Base-by-base conservation (phyloP, 306 rosid genomes). In the Inga laurina region DNA sequence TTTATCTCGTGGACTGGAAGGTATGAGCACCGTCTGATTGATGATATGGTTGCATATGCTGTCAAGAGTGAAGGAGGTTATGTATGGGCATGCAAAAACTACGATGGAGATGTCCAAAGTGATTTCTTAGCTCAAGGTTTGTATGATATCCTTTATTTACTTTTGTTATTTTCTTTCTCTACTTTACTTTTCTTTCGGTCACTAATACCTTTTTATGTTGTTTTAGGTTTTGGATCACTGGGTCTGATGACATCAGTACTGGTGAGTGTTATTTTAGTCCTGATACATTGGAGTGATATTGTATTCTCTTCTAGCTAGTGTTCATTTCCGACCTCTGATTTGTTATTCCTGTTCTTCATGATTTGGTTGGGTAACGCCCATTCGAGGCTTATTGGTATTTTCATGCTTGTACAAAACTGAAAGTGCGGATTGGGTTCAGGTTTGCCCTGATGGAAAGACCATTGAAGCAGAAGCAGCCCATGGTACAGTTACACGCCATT, bases 11-110 rank as follows among this genome's bases (percentile, higher is more conserved):
- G 75, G 72, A 80, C 81, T 87, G 71, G 41, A 85, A 96, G 99
- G 99, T 96, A 96, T 67, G 99, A 96, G 84, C 99, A 96, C 82
- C 98, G 99, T 32, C 98, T 96, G 79, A 96, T 96, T 77, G 99
- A 96, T 88, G 99, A 96, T 85, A 96, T 96, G 99, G 98, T 96
- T 83, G 99, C 99, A 2, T 96, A 96, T 86, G 98, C 98, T 11
- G 82, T 96, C 79, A 96, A 96, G 92, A 94, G 99, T 59, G 99
- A 96, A 43, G 99, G 99, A 88, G 99, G 97, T 68, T 96, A 96
- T 89, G 99, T 96, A 74, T 96, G 99, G 99, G 99, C 99, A 72
- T 96, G 99, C 97, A 96, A 96, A 89, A 96, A 96, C 87, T 96
- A 96, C 84, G 98, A 96, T 88, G 99, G 99, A 82, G 99, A 96